Evolutionary conservation across 164 flowering plant species (phyloP).

Genomic region (Umbilicus rupestris): DNA sequence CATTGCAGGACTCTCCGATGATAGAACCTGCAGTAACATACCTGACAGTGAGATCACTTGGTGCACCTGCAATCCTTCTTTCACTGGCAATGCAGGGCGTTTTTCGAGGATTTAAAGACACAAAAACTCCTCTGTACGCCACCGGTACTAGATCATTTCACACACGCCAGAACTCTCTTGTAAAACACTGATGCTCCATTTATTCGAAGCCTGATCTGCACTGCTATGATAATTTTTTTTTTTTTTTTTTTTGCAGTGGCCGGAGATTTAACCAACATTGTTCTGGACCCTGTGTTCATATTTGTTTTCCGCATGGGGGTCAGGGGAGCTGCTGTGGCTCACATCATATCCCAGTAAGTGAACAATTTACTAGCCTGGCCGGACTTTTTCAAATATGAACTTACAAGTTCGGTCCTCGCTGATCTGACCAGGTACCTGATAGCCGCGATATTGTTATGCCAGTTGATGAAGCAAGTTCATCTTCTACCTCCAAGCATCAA

Average conservation of each 20-base stretch:
- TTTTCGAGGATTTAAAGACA: conserved; percentile 55
- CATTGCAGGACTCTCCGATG: conserved; percentile 44
- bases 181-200: background rate
- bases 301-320: conserved; percentile 18
- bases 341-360: conserved; percentile 30
- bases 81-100: conserved; percentile 61
- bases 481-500: conserved; percentile 23
- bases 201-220: background rate
- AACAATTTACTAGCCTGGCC: background rate
- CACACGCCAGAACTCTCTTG: background rate
- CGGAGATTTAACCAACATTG: conserved; percentile 24
- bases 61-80: conserved; percentile 61
- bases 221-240: background rate
- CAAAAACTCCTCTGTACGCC: conserved; percentile 54
- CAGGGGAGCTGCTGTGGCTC: conserved; percentile 32
- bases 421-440: conserved; percentile 20
- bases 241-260: too few species aligned
- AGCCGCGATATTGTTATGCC: conserved; percentile 15
- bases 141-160: conserved; percentile 23
- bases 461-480: conserved; percentile 16
- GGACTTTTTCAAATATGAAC: background rate
- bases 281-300: conserved; percentile 23
- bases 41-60: conserved; percentile 47
- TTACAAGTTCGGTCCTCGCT: background rate
- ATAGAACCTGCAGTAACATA: conserved; percentile 36